phyloP scores from a whole-genome alignment of 1,284 basidiomycete species.

The Rhodotorula sp. region DNA sequence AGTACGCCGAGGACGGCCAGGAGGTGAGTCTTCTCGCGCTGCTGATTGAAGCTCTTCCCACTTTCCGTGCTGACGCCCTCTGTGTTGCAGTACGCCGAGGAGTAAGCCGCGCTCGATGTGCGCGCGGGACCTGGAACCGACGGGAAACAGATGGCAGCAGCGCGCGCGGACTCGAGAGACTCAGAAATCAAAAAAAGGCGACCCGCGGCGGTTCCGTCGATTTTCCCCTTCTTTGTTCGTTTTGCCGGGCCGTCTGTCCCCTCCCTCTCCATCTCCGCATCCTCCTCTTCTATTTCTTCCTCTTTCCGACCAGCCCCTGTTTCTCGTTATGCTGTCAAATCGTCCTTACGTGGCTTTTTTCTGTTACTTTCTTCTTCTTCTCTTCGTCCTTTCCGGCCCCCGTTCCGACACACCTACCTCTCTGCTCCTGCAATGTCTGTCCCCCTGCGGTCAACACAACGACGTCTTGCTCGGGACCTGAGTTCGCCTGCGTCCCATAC shows the following conservation, averaged over 20 bases:
- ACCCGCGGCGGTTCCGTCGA: background rate
- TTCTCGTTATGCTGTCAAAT: background rate
- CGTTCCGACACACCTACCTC: background rate
- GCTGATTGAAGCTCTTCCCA: background rate
- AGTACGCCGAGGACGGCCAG: conserved; percentile 26
- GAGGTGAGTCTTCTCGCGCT: conserved; percentile 19
- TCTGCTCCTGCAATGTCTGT: background rate
- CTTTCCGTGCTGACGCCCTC: too few species aligned
- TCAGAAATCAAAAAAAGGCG: background rate
- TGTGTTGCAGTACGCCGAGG: conserved; percentile 7
- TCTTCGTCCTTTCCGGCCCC: background rate
- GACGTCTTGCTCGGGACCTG: too few species aligned
- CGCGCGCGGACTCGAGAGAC: background rate
- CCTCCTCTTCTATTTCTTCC: too few species aligned
- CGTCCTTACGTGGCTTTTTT: background rate
- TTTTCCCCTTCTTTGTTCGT: background rate
- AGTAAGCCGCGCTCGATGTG: background rate
- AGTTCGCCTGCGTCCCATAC: too few species aligned
- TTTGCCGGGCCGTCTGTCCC: background rate
- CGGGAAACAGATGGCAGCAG: background rate
- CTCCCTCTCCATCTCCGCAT: background rate
- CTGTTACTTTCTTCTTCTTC: background rate
- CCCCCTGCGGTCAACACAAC: background rate
- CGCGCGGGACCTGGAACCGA: background rate
- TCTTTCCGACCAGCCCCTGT: background rate